Evolutionary conservation across 2,329 filamentous ascomycete species (phyloP).

Genomic region (Claviceps lovelessii): DNA sequence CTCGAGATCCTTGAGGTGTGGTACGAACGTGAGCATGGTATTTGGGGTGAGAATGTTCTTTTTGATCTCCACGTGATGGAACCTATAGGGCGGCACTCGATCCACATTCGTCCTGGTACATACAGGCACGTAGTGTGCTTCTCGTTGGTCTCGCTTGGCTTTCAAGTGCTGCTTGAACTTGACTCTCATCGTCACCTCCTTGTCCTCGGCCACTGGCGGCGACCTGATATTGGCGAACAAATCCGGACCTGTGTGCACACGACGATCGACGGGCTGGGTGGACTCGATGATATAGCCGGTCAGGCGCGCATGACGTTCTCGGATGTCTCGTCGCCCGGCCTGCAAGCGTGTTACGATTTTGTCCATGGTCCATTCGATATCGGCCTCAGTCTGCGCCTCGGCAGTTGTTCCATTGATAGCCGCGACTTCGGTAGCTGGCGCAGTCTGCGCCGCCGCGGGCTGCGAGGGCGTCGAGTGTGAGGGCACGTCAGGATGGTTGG

Average conservation of each 20-base stretch:
- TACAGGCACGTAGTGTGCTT: conserved; percentile 26
- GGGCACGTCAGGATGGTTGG: background rate
- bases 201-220: conserved; percentile 21
- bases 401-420: conserved; percentile 8
- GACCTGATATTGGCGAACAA: conserved; percentile 32
- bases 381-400: conserved; percentile 11
- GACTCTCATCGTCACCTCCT: conserved; percentile 29
- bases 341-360: conserved; percentile 28
- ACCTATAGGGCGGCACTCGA: conserved; percentile 42
- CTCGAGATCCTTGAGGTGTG: conserved; percentile 42
- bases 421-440: conserved; percentile 1
- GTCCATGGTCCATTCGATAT: conserved; percentile 26
- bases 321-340: conserved; percentile 28
- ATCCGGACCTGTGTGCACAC: conserved; percentile 28
- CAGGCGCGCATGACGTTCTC: conserved; percentile 30
- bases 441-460: conserved; percentile 1
- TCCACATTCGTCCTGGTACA: conserved; percentile 35
- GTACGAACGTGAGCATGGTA: conserved; percentile 45
- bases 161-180: conserved; percentile 37
- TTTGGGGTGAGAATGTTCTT: conserved; percentile 47
- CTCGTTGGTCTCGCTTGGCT: conserved; percentile 30
- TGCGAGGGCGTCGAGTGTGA: conserved; percentile 12
- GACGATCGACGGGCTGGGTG: conserved; percentile 26
- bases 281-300: conserved; percentile 31
- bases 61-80: conserved; percentile 45